Conservation (phyloP, 441 rosid genomes). For the Omphalea diandra region DNA sequence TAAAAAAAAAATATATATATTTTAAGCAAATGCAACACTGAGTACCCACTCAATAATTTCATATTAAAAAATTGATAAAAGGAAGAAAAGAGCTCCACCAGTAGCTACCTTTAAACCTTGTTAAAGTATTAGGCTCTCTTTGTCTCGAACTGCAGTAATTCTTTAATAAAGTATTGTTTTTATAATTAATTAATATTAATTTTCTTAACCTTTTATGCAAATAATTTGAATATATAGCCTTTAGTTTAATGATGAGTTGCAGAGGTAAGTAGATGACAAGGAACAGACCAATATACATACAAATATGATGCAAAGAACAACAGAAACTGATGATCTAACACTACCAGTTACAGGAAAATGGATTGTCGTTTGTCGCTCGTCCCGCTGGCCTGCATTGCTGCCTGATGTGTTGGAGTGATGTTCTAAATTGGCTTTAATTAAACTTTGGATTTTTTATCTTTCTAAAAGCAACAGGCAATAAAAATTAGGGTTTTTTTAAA, state of each 20-base stretch:
- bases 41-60: no score
- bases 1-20: no score
- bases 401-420: conserved; percentile 22
- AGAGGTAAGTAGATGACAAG: conserved; percentile 23
- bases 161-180: neutral
- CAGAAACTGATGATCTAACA: no score
- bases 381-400: conserved; percentile 33
- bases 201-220: no score
- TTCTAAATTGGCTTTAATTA: conserved; percentile 20
- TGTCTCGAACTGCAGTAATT: conserved; percentile 16
- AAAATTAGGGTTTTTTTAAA: no score
- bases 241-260: neutral
- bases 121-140: no score
- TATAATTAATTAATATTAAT: neutral
- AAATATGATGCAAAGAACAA: neutral
- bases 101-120: no score
- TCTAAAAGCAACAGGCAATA: conserved; percentile 6
- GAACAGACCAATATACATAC: conserved; percentile 13
- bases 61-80: no score
- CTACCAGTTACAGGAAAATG: neutral
- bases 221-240: neutral
- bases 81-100: no score
- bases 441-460: neutral
- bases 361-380: conserved; percentile 6
- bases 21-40: no score